Evolutionary conservation across 306 rosid species (phyloP).

Genomic region (Cucumis melo): DNA sequence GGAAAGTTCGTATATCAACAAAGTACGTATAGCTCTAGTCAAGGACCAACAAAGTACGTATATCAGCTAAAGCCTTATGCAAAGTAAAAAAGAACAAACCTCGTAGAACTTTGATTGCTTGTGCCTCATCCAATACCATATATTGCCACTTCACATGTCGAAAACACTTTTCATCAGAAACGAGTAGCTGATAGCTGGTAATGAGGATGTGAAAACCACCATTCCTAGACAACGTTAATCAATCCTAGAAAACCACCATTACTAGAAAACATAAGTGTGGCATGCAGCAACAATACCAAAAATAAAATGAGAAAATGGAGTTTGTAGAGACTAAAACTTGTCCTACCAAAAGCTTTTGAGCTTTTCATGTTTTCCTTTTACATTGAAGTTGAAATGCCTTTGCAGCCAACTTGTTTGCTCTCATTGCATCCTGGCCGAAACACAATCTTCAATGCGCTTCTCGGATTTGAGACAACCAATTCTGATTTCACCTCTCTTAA

Average conservation of each 20-base stretch:
- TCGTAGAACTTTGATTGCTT: slow-evolving; percentile 89
- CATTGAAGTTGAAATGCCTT: slow-evolving; percentile 84
- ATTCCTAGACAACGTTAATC: neutral
- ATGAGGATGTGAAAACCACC: slow-evolving; percentile 91
- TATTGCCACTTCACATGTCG: slow-evolving; percentile 98
- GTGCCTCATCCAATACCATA: slow-evolving; percentile 99
- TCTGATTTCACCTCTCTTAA: slow-evolving; percentile 17
- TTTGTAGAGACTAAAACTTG: neutral
- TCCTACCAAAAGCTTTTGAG: slow-evolving; percentile 63
- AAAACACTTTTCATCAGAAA: slow-evolving; percentile 70
- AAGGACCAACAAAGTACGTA: too few species aligned
- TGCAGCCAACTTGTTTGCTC: slow-evolving; percentile 93
- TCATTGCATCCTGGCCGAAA: slow-evolving; percentile 27
- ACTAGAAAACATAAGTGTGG: neutral
- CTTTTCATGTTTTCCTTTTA: slow-evolving; percentile 88
- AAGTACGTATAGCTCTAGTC: too few species aligned
- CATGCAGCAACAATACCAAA: neutral
- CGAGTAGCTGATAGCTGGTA: slow-evolving; percentile 94
- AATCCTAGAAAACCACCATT: too few species aligned
- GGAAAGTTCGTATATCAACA: too few species aligned
- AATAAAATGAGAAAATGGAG: neutral
- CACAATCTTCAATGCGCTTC: slow-evolving; percentile 20
- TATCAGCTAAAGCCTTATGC: slow-evolving; percentile 2
- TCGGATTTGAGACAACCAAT: slow-evolving; percentile 15
- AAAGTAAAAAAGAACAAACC: slow-evolving; percentile 33